Percentiles rank a stretch among this genome's conserved stretches.
Conservation (phyloP, 2,329 filamentous ascomycete species). For the Xylaria sp. region DNA sequence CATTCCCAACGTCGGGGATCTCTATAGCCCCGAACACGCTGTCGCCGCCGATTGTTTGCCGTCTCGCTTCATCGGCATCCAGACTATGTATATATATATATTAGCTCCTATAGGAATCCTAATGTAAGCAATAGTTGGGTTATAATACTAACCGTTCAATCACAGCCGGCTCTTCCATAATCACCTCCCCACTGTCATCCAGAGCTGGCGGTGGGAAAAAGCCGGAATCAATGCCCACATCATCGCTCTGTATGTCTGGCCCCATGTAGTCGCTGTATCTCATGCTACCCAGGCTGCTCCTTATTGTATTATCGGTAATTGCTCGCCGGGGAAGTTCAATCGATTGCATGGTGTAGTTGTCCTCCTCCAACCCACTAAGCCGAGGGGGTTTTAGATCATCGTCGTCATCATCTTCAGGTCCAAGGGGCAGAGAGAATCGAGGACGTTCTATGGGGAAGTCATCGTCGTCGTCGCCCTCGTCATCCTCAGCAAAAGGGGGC, state of each 20-base stretch:
- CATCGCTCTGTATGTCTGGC: slow-evolving; percentile 53
- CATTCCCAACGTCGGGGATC: slow-evolving; percentile 59
- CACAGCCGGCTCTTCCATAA: slow-evolving; percentile 53
- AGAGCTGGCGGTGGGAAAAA: slow-evolving; percentile 62
- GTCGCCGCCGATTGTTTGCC: slow-evolving; percentile 55
- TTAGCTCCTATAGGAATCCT: slow-evolving; percentile 24
- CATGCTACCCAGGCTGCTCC: slow-evolving; percentile 60
- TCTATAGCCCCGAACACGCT: slow-evolving; percentile 63
- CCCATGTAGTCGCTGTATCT: slow-evolving; percentile 62
- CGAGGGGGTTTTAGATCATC: slow-evolving; percentile 62
- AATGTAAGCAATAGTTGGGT: slow-evolving; percentile 24
- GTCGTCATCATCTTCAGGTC: slow-evolving; percentile 60
- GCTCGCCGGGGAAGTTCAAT: slow-evolving; percentile 68
- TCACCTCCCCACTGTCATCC: slow-evolving; percentile 53
- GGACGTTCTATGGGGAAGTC: slow-evolving; percentile 60
- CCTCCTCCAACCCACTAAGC: slow-evolving; percentile 66
- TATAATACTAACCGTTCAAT: slow-evolving; percentile 54
- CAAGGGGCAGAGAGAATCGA: slow-evolving; percentile 65
- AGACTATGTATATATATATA: slow-evolving; percentile 30
- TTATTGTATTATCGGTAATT: slow-evolving; percentile 56
- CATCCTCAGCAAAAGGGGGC: slow-evolving; percentile 49
- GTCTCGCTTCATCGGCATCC: slow-evolving; percentile 55
- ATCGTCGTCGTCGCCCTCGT: slow-evolving; percentile 57
- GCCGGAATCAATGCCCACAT: slow-evolving; percentile 59
- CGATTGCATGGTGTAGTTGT: slow-evolving; percentile 67